A percentile compares a stretch with the other conserved stretches of the same genome.
Conservation (phyloP, 2,329 filamentous ascomycete genomes). For the Cercospora zeae-maydis region DNA sequence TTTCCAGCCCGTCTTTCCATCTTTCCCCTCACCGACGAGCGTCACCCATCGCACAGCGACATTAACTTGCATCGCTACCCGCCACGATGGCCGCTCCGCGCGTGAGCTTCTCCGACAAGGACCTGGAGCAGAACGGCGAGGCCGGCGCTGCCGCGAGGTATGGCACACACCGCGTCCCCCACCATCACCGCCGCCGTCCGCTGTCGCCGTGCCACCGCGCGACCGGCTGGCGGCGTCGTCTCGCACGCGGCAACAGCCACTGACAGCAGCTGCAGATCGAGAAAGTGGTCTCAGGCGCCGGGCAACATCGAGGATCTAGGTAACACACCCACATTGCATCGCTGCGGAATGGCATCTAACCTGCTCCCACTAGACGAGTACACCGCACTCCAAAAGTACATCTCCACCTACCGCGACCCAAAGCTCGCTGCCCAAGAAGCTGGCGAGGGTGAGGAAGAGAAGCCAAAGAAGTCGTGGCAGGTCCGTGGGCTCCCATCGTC, state of each 20-base stretch:
- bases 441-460: conserved; percentile 44
- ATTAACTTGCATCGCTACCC: conserved; percentile 34
- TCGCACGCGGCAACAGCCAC: conserved; percentile 8
- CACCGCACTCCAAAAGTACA: conserved; percentile 63
- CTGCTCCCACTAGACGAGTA: conserved; percentile 54
- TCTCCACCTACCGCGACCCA: conserved; percentile 62
- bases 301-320: conserved; percentile 44
- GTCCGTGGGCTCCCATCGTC: conserved; percentile 20
- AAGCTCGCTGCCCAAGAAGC: conserved; percentile 48
- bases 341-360: conserved; percentile 22
- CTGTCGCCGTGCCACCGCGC: background rate
- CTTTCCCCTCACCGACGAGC: conserved; percentile 9
- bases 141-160: conserved; percentile 26
- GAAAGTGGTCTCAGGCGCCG: conserved; percentile 41
- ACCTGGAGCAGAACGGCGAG: conserved; percentile 39
- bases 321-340: conserved; percentile 17
- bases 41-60: conserved; percentile 24
- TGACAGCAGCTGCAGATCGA: conserved; percentile 30
- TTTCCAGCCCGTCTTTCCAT: conserved; percentile 17
- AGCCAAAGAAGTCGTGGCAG: conserved; percentile 55
- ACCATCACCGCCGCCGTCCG: background rate
- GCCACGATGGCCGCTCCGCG: conserved; percentile 38
- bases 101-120: conserved; percentile 41
- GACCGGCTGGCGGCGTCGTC: background rate
- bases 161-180: conserved; percentile 7